A percentile compares a stretch with the other conserved stretches of the same genome.
phyloP scores from a whole-genome alignment of 345 rosid genomes.

The Physaria fendleri region DNA sequence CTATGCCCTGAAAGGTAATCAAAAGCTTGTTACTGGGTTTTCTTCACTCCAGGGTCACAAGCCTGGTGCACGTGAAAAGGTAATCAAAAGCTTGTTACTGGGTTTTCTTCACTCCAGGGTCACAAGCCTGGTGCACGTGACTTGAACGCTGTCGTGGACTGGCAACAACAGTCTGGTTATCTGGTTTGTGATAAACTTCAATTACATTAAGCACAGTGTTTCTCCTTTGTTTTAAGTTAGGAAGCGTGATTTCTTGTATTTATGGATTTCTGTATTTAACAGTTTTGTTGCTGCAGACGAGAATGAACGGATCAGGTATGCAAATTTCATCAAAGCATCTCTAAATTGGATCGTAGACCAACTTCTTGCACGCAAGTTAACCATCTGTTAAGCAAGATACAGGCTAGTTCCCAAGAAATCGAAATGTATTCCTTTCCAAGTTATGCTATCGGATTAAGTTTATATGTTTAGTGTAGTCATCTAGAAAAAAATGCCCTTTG shows the following conservation, averaged over 20 bases:
- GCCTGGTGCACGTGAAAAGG: constrained; percentile 68
- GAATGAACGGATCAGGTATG: constrained; percentile 82
- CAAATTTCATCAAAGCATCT: constrained; percentile 8
- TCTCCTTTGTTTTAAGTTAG: no score
- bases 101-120: constrained; percentile 92
- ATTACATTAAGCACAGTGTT: neutral
- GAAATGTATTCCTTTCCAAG: neutral
- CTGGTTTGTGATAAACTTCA: constrained; percentile 46
- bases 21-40: constrained; percentile 91
- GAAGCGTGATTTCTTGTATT: no score
- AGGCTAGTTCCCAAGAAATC: neutral
- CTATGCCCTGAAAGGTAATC: constrained; percentile 64
- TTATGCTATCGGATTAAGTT: neutral
- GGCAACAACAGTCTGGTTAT: constrained; percentile 99
- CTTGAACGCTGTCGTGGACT: constrained; percentile 91
- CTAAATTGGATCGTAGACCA: constrained; percentile 13
- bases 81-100: constrained; percentile 88
- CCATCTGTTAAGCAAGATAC: neutral
- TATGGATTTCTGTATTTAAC: no score
- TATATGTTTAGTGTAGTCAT: constrained; percentile 11
- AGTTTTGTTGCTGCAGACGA: constrained; percentile 97
- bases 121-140: constrained; percentile 77
- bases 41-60: constrained; percentile 93
- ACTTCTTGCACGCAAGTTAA: neutral
- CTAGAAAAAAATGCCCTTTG: constrained; percentile 4